Evolutionary conservation across 108 stramenopile species (phyloP).

Genomic region (Cyclotella cryptica): DNA sequence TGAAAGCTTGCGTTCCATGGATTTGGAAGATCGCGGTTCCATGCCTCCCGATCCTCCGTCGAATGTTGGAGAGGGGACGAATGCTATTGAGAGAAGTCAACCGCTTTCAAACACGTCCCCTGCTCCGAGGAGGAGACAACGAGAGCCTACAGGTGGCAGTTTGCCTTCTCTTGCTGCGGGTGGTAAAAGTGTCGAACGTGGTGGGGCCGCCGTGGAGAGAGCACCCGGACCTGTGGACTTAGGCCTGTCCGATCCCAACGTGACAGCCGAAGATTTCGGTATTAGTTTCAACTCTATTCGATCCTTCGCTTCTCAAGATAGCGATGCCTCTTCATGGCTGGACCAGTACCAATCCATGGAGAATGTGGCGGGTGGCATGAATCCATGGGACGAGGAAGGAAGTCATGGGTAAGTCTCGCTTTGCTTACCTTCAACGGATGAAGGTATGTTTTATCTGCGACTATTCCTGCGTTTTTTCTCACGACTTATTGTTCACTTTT

Average conservation of each 20-base stretch:
- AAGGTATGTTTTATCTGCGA: slow-evolving; percentile 14
- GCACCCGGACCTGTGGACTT: neutral
- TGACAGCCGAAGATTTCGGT: slow-evolving; percentile 35
- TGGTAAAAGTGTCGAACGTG: slow-evolving; percentile 4
- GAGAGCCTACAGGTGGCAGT: slow-evolving; percentile 30
- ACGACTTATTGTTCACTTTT: slow-evolving; percentile 1
- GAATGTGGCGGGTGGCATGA: slow-evolving; percentile 21
- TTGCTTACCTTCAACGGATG: slow-evolving; percentile 2
- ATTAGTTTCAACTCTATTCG: slow-evolving; percentile 32
- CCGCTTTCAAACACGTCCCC: neutral
- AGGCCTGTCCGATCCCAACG: slow-evolving; percentile 28
- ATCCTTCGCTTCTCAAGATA: slow-evolving; percentile 35
- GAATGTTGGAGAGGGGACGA: neutral
- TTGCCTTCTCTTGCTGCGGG: slow-evolving; percentile 27
- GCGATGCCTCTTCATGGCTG: slow-evolving; percentile 37
- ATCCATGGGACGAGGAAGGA: slow-evolving; percentile 41
- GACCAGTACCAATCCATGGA: slow-evolving; percentile 47
- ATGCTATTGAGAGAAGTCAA: neutral
- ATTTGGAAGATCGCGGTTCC: slow-evolving; percentile 30
- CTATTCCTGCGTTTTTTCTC: slow-evolving; percentile 1
- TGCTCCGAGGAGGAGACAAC: slow-evolving; percentile 20
- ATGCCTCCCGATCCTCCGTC: slow-evolving; percentile 6
- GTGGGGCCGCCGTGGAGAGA: neutral
- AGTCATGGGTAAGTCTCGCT: slow-evolving; percentile 28
- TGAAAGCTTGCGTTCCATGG: slow-evolving; percentile 47